A percentile compares a stretch with the other conserved stretches of the same genome.
Conservation (phyloP, 2,329 filamentous ascomycete genomes). For the Aspergillus texensis region DNA sequence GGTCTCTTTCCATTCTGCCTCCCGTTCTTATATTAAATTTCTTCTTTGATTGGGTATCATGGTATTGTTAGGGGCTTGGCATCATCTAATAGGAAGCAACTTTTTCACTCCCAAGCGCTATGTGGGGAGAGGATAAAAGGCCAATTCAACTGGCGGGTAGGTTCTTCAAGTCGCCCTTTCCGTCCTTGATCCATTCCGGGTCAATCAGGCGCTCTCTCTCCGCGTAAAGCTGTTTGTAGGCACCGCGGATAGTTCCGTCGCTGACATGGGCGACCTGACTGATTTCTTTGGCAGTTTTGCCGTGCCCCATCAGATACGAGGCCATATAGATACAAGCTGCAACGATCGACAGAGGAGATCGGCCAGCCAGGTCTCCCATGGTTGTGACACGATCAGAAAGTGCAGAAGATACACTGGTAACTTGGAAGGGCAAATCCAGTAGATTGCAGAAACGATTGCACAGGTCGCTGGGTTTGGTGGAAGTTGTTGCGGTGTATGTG, state of each 20-base stretch:
- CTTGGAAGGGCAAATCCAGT: conserved; percentile 72
- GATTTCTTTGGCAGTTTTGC: conserved; percentile 83
- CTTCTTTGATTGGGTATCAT: conserved; percentile 20
- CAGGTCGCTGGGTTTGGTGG: conserved; percentile 79
- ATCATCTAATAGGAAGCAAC: conserved; percentile 11
- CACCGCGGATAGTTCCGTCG: conserved; percentile 94
- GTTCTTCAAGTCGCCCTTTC: conserved; percentile 69
- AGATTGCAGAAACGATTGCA: conserved; percentile 88
- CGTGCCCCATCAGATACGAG: conserved; percentile 79
- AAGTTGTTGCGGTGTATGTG: conserved; percentile 70
- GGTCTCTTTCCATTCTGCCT: background rate
- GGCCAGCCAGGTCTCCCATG: conserved; percentile 81
- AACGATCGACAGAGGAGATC: conserved; percentile 90
- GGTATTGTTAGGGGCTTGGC: background rate
- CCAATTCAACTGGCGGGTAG: conserved; percentile 59
- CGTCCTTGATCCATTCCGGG: conserved; percentile 72
- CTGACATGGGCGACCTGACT: conserved; percentile 83
- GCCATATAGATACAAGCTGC: conserved; percentile 98
- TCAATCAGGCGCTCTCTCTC: conserved; percentile 75
- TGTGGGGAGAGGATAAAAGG: background rate
- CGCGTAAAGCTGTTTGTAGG: conserved; percentile 84
- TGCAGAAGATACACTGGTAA: conserved; percentile 77
- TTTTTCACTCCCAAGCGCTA: background rate
- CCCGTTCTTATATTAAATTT: conserved; percentile 8
- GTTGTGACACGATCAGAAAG: conserved; percentile 77